Base-by-base conservation (phyloP, 371 early-diverging fungal species). In the Syncephalastrum contaminatum region DNA sequence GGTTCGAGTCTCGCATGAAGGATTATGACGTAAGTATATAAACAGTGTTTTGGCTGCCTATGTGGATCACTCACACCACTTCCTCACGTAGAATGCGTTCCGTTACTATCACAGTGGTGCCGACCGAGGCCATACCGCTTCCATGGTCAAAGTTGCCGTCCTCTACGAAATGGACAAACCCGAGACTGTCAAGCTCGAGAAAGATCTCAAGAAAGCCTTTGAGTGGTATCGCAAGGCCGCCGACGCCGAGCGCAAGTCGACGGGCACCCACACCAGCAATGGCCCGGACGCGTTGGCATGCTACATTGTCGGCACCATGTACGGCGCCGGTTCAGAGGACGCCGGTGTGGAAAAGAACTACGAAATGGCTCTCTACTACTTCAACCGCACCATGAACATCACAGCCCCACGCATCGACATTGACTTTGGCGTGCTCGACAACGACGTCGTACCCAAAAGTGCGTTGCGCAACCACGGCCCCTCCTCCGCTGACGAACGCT, bases 171-270 rank as follows among this genome's bases (percentile, higher is more conserved):
- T 65, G 65, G 51, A 25, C 13, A 40, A 15, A 50, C 24, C 10
- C 16, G 14, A 40, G 39, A 19, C 27, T 4, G 24, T 14, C 4
- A 21, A 30, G n/a, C 19, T 58, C 5, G 67, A 70, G 40, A 71
- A 69, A 47, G 73, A 76, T 46, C 56, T 55, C 4, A 67, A 67
- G 43, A 73, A 73, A 27, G 70, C 77, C 41, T 77, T 77, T 52
- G 70, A 64, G 57, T 74, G 72, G 72, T 74, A 77, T 56, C 72
- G 74, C 21, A 53, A 62, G 15, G 77, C 77, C 25, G 72, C 77
- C 0, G 77, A 77, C 53, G 63, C 59, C 14, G 61, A 58, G n/a
- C 42, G 46, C 8, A 64, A 72, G 19, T 63, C 61, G 27, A 51
- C 59, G 2, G 56, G 60, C 13, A 68, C 62, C 18, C 62, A 60